Base-by-base conservation (phyloP, 257 asterid genomes). In the Fraxinus quadrangulata region DNA sequence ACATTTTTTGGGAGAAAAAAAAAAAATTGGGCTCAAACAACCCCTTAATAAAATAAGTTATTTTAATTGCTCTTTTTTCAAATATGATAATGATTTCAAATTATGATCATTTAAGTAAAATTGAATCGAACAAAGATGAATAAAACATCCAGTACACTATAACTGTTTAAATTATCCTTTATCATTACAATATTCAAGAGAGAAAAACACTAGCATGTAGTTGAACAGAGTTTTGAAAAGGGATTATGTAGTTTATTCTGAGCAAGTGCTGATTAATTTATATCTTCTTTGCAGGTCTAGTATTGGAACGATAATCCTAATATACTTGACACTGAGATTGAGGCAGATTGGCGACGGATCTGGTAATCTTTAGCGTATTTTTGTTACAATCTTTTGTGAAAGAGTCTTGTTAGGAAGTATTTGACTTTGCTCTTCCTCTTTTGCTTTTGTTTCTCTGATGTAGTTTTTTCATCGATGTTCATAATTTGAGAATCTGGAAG, bases 261-360 rank as follows among this genome's bases (percentile, higher is more conserved):
- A 42, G 11, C 16, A 2, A 40, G 45, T 39, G 63, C 65, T 76
- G 69, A 71, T 77, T 17, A 31, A 23, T 39, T 17, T 47, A 24
- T 63, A 42, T 65, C 45, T 76, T 75, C 42, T 47, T 76, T 83
- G 72, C 73, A 95, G 99, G 95, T 95, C 99, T 69, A 89, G 91
- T 85, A 31, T 92, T 79, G 99, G 99, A 70, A 93, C 98, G 1
- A 88, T 95, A 21, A 83, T 95, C 76, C 89, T 95, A 45, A 95
- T 95, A 80, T 92, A 85, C 79, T 88, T 95, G 90, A 95, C 97
- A 31, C 88, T 95, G 80, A 87, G 96, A 85, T 96, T 89, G 84
- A 87, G 89, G 86, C 95, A 81, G 86, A 76, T 88, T 56, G 78
- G 88, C 24, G 96, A 94, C 59, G 86, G 83, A 54, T 82, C 87